phyloP scores from a whole-genome alignment of 1,284 basidiomycete genomes.

The Ustilago tritici region DNA sequence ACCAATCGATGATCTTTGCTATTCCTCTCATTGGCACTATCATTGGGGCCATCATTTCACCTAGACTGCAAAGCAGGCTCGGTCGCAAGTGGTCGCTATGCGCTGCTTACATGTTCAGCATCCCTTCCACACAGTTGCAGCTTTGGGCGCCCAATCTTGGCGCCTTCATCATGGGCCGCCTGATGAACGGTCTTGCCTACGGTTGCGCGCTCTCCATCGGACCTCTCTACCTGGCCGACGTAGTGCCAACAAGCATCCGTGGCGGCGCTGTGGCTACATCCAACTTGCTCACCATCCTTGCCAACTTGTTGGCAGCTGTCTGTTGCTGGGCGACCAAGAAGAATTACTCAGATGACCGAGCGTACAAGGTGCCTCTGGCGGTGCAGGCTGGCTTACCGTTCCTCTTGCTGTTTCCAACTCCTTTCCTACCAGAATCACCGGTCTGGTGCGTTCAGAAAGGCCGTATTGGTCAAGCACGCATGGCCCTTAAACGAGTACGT shows the following conservation, averaged over 20 bases:
- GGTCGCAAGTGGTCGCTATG: conserved; percentile 58
- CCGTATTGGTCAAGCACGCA: conserved; percentile 50
- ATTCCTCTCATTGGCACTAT: conserved; percentile 59
- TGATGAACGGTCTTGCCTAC: conserved; percentile 58
- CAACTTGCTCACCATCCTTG: conserved; percentile 58
- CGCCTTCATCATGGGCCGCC: conserved; percentile 57
- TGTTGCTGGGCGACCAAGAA: conserved; percentile 46
- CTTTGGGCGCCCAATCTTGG: conserved; percentile 59
- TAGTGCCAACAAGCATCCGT: conserved; percentile 56
- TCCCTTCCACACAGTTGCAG: conserved; percentile 57
- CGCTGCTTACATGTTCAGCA: conserved; percentile 52
- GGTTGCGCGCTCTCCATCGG: conserved; percentile 57
- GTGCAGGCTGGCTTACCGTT: conserved; percentile 53
- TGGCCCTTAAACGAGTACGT: conserved; percentile 40
- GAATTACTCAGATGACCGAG: conserved; percentile 33
- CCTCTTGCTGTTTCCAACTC: conserved; percentile 41
- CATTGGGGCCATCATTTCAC: conserved; percentile 49
- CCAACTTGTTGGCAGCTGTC: conserved; percentile 51
- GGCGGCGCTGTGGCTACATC: conserved; percentile 52
- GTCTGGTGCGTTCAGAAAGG: conserved; percentile 57
- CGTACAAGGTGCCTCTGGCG: conserved; percentile 54
- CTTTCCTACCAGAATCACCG: conserved; percentile 54
- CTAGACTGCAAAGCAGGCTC: conserved; percentile 46
- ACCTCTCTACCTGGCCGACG: conserved; percentile 56
- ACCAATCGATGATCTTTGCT: conserved; percentile 60